Base-by-base conservation (phyloP, 2,329 filamentous ascomycete genomes). In the Fusarium sp. region DNA sequence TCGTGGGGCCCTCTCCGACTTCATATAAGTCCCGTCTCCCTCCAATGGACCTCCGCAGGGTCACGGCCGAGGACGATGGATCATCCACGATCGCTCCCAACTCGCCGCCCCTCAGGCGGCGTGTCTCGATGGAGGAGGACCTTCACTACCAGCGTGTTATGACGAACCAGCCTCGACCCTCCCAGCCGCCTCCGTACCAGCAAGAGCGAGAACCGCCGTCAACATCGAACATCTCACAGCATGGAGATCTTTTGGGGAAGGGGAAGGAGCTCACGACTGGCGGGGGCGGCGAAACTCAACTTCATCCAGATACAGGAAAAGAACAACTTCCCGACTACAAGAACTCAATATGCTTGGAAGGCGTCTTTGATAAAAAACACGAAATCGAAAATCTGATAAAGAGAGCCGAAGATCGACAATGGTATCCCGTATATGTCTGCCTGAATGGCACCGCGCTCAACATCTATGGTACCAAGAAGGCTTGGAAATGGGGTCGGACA, bases 371-470 rank as follows among this genome's bases (percentile, higher is more conserved):
- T 70, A 85, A 85, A 75, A 91, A 91, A 79, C 86, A 89, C 80
- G 90, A 93, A 77, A 84, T 92, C 58, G 85, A 88, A 65, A 85
- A 89, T 61, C 87, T 89, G 8, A 89, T 88, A 69, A 88, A 90
- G 75, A 81, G 87, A 46, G 86, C 89, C 44, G 82, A 86, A 65
- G 85, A 89, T 72, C 85, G 89, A 44, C 86, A 88, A 69, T 93
- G 90, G 90, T 83, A 84, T 69, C 83, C 87, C 58, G 85, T 88
- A 23, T 90, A 88, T 64, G 88, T 89, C 19, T 83, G 88, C 9
- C 82, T 94, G 28, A 86, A 88, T 72, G 91, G 91, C 12, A 93
- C 91, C 1, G 86, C 89, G 42, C 84, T 94, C 69, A 86, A 85
- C 74, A 81, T 94, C 28, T 84, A 93, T 80, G 84, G 86, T 53